Base-by-base conservation (phyloP, 192 early-diverging fungal genomes). In the Funneliformis geosporum region DNA sequence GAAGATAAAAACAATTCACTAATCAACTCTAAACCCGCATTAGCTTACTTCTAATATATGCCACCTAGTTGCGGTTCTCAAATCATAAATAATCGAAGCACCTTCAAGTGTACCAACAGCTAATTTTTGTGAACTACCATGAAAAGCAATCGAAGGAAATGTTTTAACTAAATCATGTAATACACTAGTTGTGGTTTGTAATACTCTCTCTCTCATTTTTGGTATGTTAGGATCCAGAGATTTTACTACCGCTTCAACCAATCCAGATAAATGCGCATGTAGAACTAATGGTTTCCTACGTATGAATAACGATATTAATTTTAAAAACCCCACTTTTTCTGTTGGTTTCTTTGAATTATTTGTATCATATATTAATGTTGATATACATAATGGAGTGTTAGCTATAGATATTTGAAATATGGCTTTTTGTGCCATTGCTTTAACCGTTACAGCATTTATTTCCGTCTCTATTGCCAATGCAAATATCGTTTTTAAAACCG, bases 161-260 rank as follows among this genome's bases (percentile, higher is more conserved):
- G 81, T 91, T 87, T 70, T 89, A 61, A 85, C 93, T n/a, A 91
- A 79, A 82, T 90, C 88, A 82, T 88, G 82, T n/a, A 90, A 74
- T 27, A 87, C 85, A 8, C 87, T 83, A 2, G 90, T 92, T 0
- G 85, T 91, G 38, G 84, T 83, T 10, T 85, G 88, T 28, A 94
- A 86, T 25, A 95, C 82, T 2, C 84, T 79, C 74, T 96, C 95
- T 23, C 95, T 83, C 79, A 95, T 83, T 47, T 89, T 82, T 1
- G 94, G 89, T 23, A 86, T 83, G 76, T 94, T 95, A 0, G 95
- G 95, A 81, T 96, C 94, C 38, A 96, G 79, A 40, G 91, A 91
- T 75, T 94, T 95, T 0, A 96, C 94, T 64, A 96, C 92, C 0
- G 92, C 90, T 73, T 95, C 95, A 2, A 91, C 85, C 28, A 96